phyloP scores from a whole-genome alignment of 345 rosid genomes.

The Laguncularia racemosa region DNA sequence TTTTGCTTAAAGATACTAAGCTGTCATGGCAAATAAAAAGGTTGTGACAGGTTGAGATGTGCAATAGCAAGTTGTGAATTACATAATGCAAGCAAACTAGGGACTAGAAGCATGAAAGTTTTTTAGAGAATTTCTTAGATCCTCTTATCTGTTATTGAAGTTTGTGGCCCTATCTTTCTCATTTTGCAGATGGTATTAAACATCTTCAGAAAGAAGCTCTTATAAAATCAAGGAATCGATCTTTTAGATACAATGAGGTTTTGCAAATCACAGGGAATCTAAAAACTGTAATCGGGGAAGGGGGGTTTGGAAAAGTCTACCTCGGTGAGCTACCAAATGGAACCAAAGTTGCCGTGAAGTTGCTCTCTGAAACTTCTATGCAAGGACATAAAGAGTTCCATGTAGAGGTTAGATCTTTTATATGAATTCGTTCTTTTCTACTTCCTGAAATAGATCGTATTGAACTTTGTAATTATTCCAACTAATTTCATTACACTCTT shows the following conservation, averaged over 20 bases:
- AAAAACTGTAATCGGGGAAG: conserved; percentile 32
- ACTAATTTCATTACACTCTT: not conserved
- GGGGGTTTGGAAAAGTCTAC: conserved; percentile 50
- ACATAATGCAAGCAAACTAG: no score
- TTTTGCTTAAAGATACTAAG: no score
- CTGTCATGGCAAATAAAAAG: no score
- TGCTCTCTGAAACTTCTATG: conserved; percentile 33
- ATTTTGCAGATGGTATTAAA: no score
- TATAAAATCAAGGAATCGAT: conserved; percentile 17
- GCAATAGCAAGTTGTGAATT: no score
- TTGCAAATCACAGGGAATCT: conserved; percentile 36
- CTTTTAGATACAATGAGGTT: conserved; percentile 29
- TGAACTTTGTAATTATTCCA: not conserved
- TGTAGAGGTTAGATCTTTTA: conserved; percentile 27
- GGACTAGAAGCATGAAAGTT: no score
- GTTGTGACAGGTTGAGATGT: no score
- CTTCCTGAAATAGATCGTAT: not conserved
- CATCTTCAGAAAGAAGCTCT: no score
- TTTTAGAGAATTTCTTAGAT: no score
- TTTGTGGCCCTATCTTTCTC: no score
- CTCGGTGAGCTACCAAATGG: conserved; percentile 27
- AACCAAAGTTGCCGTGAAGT: conserved; percentile 48
- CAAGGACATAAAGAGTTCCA: conserved; percentile 39
- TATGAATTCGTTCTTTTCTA: no score
- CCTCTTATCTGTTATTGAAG: no score